Evolutionary conservation across 768 basidiomycete species (phyloP), one percentile per base, ranked within the genome.

Genomic region (Psilocybe cyanescens): DNA sequence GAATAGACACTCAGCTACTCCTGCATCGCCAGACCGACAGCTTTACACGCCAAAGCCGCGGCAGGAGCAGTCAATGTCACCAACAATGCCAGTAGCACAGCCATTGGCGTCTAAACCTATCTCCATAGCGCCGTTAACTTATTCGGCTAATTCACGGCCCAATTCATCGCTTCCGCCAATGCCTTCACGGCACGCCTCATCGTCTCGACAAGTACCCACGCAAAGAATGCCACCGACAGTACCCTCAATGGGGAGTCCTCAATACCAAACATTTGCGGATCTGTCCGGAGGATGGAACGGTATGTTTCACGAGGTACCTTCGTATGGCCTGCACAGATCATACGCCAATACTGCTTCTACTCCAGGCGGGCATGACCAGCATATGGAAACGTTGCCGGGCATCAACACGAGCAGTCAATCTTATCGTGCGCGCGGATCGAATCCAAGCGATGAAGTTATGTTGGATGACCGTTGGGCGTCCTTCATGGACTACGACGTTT

Each of bases 381-480:
- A 14, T 57, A 19, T 55, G 24, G 29, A 46, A 29, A 33, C 19
- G 12, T 24, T 24, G 24, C 46, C 19, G 48, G 24, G 28, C 24
- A 19, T 12, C 54, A 48, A 4, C 57, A 50, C 16, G 31, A 59
- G n/a, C 41, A 35, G 14, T 17, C 50, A 59, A 28, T 29, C 28
- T 29, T 28, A 55, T 46, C 62, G 35, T 24, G 47, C 49, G 19
- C 45, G 29, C 28, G 50, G 17, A 17, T 33, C 44, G 3, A 39
- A 24, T 16, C 39, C 19, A 2, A 37, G 55, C 8, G 50, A 55
- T 28, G 57, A 59, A 17, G 54, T 60, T 14, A 65, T 62, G 61
- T 51, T 65, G 56, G 74, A 81, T 59, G 76, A 80, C 56, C 69
- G 72, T 33, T 78, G 79, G 78, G 71, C 72, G 5, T 76, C 75